Base-by-base conservation (phyloP, 2,329 filamentous ascomycete genomes). In the Pseudogymnoascus sp. region DNA sequence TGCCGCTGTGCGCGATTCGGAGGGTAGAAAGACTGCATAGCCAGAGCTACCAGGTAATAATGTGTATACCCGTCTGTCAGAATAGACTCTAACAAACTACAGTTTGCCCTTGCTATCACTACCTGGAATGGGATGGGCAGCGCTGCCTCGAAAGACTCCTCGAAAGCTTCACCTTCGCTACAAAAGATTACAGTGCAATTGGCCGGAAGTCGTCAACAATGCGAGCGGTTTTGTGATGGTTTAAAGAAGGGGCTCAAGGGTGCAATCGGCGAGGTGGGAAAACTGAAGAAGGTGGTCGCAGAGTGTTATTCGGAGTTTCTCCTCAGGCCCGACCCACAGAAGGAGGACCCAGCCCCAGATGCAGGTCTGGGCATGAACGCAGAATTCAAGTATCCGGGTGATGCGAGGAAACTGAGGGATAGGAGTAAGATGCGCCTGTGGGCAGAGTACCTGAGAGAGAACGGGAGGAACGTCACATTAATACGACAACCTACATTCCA, bases 401-500 rank as follows among this genome's bases (percentile, higher is more conserved):
- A 99, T 77, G 85, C 93, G 38, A 90, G 93, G 72, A 97, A 97
- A 77, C 82, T 97, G 64, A 85, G 95, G 68, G 95, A 99, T 74
- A 84, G 92, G 63, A 96, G 93, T 72, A 99, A 99, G 80, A 97
- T 99, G 89, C 84, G 95, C 52, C 78, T 99, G 41, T 99, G 95
- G 95, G 91, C 90, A 63, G 95, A 99, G 76, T 99, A 99, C 74
- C 81, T 99, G 65, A 84, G 91, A 74, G 95, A 97, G 73, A 97
- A 97, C 72, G 95, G 95, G 60, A 87, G 95, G 63, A 97, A 96
- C 75, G 85, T 89, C 61, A 97, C 93, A 1, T 78, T 99, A 61
- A 88, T 99, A 64, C 89, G 95, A 63, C 95, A 99, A 73, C 93
- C 95, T 3, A 97, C 95, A 25, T 97, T 97, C 71, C 95, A 97